phyloP scores from a whole-genome alignment of 192 early-diverging fungal genomes.

The Glomus cerebriforme region DNA sequence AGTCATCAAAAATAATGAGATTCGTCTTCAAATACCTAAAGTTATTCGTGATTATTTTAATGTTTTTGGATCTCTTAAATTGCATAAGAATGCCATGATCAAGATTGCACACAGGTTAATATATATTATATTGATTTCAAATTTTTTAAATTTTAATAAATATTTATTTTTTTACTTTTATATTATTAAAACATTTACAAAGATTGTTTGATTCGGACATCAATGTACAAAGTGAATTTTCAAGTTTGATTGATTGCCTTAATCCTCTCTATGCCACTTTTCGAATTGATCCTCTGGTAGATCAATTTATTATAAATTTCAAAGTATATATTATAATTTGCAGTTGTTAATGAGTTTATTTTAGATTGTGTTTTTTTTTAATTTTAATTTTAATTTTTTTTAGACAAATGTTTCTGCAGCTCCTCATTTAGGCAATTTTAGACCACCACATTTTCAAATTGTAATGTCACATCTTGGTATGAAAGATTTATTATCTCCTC shows the following conservation, averaged over 20 bases:
- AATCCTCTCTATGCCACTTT: slow-evolving; percentile 22
- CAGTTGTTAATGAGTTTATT: background rate
- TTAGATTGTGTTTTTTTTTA: background rate
- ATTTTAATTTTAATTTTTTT: background rate
- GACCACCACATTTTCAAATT: slow-evolving; percentile 65
- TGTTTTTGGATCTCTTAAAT: slow-evolving; percentile 34
- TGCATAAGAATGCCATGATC: background rate
- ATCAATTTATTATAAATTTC: slow-evolving; percentile 2
- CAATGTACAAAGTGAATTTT: slow-evolving; percentile 36
- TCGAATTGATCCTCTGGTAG: background rate
- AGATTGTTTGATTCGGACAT: slow-evolving; percentile 38
- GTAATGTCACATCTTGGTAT: slow-evolving; percentile 58
- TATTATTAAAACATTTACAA: background rate
- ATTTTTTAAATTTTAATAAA: background rate
- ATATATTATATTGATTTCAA: background rate
- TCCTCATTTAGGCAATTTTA: slow-evolving; percentile 63
- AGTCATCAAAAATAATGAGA: slow-evolving; percentile 18
- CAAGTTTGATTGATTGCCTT: slow-evolving; percentile 17
- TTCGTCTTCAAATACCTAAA: slow-evolving; percentile 24
- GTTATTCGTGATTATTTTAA: slow-evolving; percentile 32
- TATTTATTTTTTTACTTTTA: background rate
- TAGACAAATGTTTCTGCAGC: slow-evolving; percentile 35
- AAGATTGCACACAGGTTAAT: slow-evolving; percentile 25
- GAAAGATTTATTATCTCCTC: slow-evolving; percentile 35
- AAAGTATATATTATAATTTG: slow-evolving; percentile 2